Base-by-base conservation (phyloP, 2,329 filamentous ascomycete genomes). In the Podosphaera aphanis region DNA sequence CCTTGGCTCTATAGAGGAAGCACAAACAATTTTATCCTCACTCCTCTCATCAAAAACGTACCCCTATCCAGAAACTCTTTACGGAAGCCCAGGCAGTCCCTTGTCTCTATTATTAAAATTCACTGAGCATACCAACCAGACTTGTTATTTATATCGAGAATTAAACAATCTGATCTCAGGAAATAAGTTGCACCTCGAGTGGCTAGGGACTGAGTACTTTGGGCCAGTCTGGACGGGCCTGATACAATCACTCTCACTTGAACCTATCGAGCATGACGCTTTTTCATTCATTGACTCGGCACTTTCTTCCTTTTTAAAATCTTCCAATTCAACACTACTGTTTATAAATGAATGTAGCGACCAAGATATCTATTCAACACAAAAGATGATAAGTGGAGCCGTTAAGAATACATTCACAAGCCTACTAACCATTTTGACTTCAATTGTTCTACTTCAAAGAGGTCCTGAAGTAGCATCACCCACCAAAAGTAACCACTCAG, bases 171-270 rank as follows among this genome's bases (percentile, higher is more conserved):
- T 70, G 16, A 51, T 70, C 20, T 51, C 55, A 3, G 52, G 50
- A 27, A 57, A 57, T 1, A 47, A 50, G 3, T 51, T 70, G 20
- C 65, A 65, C 0, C 44, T 57, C 3, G 58, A 62, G 8, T 70
- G 68, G 68, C 55, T 70, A 21, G 61, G 62, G 4, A 66, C 65
- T 0, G 56, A 52, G 20, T 61, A 59, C 2, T 65, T 69, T 46
- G 53, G 57, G n/a, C 47, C 50, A 1, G 37, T 67, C 23, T 70
- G 67, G 67, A 58, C 57, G 2, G 51, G 55, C 8, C 57, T 62
- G 2, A 55, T 64, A 18, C 60, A 60, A 18, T 50, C 49, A 6
- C 47, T 69, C 15, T 61, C 63, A 1, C 51, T 55, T 7, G 54
- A 53, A 5, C 48, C 48, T 4, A 51, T 52, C 2, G 60, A 59